Base-by-base conservation (phyloP, 768 basidiomycete genomes). In the Naganishia vaughanmartiniae region DNA sequence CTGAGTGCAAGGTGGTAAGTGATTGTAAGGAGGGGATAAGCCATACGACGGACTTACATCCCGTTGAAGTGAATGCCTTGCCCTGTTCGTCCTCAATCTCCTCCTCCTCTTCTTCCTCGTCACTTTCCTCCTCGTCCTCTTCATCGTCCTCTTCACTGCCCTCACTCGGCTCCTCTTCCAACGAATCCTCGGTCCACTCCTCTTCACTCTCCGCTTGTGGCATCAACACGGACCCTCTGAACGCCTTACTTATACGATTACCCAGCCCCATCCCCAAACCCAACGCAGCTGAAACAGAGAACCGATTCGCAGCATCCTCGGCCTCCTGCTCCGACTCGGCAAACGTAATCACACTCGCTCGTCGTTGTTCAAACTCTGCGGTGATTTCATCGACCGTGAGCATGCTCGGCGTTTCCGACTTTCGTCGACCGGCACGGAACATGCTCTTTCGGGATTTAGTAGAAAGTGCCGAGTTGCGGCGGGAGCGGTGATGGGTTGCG, bases 341-440 rank as follows among this genome's bases (percentile, higher is more conserved):
- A 12, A 84, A 84, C 0, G 83, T 83, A 57, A 82, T 80, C 46
- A 82, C 80, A 67, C 88, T 91, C 76, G 87, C 80, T 15, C 84
- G 74, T 19, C 84, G 75, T 69, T 83, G 84, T 79, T 90, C 95
- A 10, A 99, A 90, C 76, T 95, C 90, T 12, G 92, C 93, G 0
- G 96, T 97, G 76, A 99, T 96, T 82, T 99, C 93, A 77, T 99
- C 95, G 28, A 99, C 91, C 0, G 95, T 99, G 81, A 97, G 85
- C 76, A 97, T 82, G 74, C 91, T 93, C 4, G 91, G 92, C 10
- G 92, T 92, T 76, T 95, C 93, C 0, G 90, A 90, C 46, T 86
- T 84, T 76, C 96, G 92, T 26, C 90, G 69, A 42, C 65, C 76
- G 80, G 39, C 76, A 77, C 21, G 48, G 48, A 51, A 51, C 79